phyloP scores from a whole-genome alignment of 2,329 filamentous ascomycete species.

The Bertia moriformis region DNA sequence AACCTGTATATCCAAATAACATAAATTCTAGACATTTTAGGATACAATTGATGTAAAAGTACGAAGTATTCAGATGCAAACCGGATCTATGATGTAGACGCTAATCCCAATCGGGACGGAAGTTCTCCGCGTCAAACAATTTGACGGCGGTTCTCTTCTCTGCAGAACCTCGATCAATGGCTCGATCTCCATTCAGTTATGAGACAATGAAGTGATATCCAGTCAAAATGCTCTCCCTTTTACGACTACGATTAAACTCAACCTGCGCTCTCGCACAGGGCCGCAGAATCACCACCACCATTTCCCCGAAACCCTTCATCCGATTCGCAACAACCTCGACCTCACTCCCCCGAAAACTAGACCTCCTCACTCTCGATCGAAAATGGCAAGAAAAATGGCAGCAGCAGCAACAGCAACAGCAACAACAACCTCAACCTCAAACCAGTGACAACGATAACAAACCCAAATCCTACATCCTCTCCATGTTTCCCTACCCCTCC shows the following conservation, averaged over 20 bases:
- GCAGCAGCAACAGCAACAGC: not conserved
- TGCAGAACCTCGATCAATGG: not conserved
- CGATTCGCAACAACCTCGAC: not conserved
- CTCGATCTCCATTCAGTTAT: too few relatives aligned
- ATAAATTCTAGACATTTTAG: not conserved
- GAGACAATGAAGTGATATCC: too few relatives aligned
- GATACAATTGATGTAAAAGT: not conserved
- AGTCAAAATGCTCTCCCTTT: not conserved
- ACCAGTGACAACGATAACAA: not conserved
- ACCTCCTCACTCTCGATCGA: not conserved
- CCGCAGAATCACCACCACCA: not conserved
- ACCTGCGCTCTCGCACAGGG: not conserved
- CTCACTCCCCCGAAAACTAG: not conserved
- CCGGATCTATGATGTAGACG: not conserved
- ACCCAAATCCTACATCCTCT: slow-evolving; percentile 33
- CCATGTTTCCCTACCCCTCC: slow-evolving; percentile 58
- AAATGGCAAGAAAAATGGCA: slow-evolving; percentile 1
- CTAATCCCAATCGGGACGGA: not conserved
- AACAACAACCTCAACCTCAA: too few relatives aligned
- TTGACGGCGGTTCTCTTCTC: not conserved
- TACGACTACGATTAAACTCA: not conserved
- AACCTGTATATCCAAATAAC: not conserved
- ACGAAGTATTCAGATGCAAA: not conserved
- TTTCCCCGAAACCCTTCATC: not conserved
- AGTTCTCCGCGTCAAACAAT: not conserved